phyloP scores from a whole-genome alignment of 306 rosid genomes.

The Phaseolus lunatus region DNA sequence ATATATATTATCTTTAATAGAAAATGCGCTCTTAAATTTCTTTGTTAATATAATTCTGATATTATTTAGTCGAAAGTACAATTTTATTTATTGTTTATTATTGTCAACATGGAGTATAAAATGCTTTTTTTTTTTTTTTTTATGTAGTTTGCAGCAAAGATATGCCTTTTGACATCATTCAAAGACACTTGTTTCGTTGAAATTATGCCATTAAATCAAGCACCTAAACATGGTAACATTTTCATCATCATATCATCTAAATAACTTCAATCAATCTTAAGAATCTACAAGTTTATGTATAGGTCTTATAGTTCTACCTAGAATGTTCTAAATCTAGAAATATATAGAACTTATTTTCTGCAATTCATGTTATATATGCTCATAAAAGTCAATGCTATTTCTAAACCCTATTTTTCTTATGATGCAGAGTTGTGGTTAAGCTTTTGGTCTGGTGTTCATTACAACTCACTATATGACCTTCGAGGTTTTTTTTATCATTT shows the following conservation, averaged over 20 bases:
- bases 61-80: too few species aligned
- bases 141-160: slow-evolving; percentile 79
- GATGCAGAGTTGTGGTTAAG: slow-evolving; percentile 85
- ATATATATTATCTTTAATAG: too few species aligned
- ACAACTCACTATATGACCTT: slow-evolving; percentile 69
- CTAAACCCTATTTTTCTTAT: slow-evolving; percentile 31
- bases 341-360: too few species aligned
- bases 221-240: slow-evolving; percentile 66
- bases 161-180: slow-evolving; percentile 82
- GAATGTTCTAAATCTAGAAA: too few species aligned
- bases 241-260: not conserved
- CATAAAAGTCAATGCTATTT: not conserved
- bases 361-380: too few species aligned
- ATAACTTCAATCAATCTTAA: too few species aligned
- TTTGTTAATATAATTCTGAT: too few species aligned
- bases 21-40: too few species aligned
- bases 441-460: slow-evolving; percentile 92
- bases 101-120: not conserved
- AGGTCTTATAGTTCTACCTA: too few species aligned
- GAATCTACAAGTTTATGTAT: too few species aligned
- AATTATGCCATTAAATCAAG: slow-evolving; percentile 62
- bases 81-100: not conserved
- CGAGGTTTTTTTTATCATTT: slow-evolving; percentile 53
- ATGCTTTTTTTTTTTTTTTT: slow-evolving; percentile 30
- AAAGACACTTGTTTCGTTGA: slow-evolving; percentile 83